A percentile compares a stretch with the other conserved stretches of the same genome.
Evolutionary conservation across 2,329 filamentous ascomycete genomes (phyloP).

Genomic region (Aureobasidium lini): DNA sequence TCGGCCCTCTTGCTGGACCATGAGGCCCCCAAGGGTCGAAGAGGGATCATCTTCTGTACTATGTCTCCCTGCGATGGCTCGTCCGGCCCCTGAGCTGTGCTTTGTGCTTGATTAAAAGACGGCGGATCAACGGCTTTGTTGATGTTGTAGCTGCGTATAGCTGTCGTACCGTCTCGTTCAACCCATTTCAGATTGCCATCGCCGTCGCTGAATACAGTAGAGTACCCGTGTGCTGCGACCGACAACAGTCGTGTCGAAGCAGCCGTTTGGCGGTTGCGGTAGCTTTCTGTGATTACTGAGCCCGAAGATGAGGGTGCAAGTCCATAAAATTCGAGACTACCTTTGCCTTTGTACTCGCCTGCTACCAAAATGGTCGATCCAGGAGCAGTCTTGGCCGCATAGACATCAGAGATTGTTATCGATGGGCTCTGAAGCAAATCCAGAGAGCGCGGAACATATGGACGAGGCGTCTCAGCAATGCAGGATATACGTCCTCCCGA

Average conservation of each 20-base stretch:
- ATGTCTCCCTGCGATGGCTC: slow-evolving; percentile 53
- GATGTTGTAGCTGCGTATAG: slow-evolving; percentile 51
- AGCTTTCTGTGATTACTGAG: slow-evolving; percentile 23
- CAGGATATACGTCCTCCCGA: slow-evolving; percentile 74
- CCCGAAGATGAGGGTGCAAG: slow-evolving; percentile 35
- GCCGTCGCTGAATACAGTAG: slow-evolving; percentile 76
- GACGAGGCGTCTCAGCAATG: slow-evolving; percentile 61
- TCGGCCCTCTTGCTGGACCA: slow-evolving; percentile 20
- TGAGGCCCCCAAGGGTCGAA: slow-evolving; percentile 15
- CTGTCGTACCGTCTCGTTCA: slow-evolving; percentile 65
- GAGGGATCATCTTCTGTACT: slow-evolving; percentile 68
- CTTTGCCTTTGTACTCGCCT: slow-evolving; percentile 87
- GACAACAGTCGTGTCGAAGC: slow-evolving; percentile 74
- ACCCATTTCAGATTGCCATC: slow-evolving; percentile 84
- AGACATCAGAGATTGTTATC: slow-evolving; percentile 44
- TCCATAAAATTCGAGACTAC: slow-evolving; percentile 80
- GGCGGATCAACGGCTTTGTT: slow-evolving; percentile 31
- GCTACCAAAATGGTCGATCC: slow-evolving; percentile 69
- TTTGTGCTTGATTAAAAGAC: slow-evolving; percentile 13
- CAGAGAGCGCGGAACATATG: slow-evolving; percentile 56
- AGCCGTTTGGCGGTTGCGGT: slow-evolving; percentile 77
- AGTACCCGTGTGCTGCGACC: slow-evolving; percentile 71
- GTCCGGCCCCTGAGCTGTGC: slow-evolving; percentile 17
- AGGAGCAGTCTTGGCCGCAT: slow-evolving; percentile 44
- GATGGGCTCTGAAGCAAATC: slow-evolving; percentile 49